Evolutionary conservation across 495 filamentous ascomycete species (phyloP).

Genomic region (Delitschia confertaspora): DNA sequence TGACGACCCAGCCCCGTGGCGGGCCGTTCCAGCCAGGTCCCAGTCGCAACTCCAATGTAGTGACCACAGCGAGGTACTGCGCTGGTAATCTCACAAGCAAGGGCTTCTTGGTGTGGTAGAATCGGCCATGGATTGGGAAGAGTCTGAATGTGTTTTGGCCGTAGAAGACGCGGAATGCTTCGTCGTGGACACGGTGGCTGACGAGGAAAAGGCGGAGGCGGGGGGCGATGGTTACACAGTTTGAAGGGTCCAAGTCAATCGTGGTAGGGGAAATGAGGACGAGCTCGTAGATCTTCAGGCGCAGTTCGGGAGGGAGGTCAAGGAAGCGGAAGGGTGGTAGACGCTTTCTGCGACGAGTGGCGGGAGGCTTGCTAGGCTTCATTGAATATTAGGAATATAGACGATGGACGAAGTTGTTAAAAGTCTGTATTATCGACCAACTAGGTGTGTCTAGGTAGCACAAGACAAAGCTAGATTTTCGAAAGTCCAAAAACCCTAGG

Average conservation of each 20-base stretch:
- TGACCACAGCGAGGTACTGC: conserved; percentile 56
- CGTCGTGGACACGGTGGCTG: conserved; percentile 56
- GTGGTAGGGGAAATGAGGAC: conserved; percentile 48
- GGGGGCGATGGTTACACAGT: conserved; percentile 48
- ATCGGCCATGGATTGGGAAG: conserved; percentile 64
- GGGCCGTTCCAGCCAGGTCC: conserved; percentile 75
- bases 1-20: conserved; percentile 64
- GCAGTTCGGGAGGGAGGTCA: conserved; percentile 68
- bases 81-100: conserved; percentile 57
- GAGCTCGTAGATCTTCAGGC: conserved; percentile 58
- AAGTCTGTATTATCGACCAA: no score
- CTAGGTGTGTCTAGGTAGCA: no score
- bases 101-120: conserved; percentile 53
- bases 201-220: conserved; percentile 55
- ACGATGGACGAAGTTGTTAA: no score
- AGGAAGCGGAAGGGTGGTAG: conserved; percentile 60
- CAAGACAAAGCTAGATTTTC: no score
- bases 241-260: conserved; percentile 63
- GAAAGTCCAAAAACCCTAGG: no score
- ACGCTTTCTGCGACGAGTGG: background rate
- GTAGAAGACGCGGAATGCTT: conserved; percentile 69
- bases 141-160: conserved; percentile 65
- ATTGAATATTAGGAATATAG: background rate
- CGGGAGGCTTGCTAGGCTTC: background rate
- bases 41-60: conserved; percentile 64